Evolutionary conservation across 164 flowering plant species (phyloP).

Genomic region (Warburgia ugandensis): DNA sequence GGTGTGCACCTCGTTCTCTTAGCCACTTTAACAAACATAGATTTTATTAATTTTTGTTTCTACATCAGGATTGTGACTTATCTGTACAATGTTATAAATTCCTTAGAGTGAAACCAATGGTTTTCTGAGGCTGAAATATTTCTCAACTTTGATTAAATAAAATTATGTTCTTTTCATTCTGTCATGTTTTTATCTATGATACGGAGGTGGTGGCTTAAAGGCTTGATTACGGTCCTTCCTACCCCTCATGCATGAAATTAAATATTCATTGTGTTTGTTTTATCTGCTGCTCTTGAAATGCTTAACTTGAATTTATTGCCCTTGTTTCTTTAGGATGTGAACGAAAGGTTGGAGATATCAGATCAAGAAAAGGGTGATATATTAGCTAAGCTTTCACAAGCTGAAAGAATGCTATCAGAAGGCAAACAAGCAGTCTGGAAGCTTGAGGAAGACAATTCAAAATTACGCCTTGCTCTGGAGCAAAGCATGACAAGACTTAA

Average conservation of each 20-base stretch:
- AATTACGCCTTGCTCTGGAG: slow-evolving; percentile 83
- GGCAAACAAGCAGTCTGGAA: slow-evolving; percentile 53
- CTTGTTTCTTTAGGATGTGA: slow-evolving; percentile 47
- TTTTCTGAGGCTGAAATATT: no score
- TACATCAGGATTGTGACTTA: no score
- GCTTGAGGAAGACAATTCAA: slow-evolving; percentile 85
- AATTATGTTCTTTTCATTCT: no score
- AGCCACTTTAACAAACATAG: neutral
- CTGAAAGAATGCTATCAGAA: slow-evolving; percentile 54
- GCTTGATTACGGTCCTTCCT: no score
- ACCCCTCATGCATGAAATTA: no score
- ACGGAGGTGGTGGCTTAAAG: no score
- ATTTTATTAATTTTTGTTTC: no score
- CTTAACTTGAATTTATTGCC: neutral
- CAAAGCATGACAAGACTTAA: slow-evolving; percentile 97
- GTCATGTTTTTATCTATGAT: no score
- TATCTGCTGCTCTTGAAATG: neutral
- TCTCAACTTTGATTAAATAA: no score
- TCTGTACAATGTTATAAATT: no score
- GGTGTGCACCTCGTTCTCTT: slow-evolving; percentile 25
- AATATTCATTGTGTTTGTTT: neutral
- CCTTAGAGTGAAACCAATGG: no score
- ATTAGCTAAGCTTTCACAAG: slow-evolving; percentile 46
- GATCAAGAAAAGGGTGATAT: slow-evolving; percentile 68
- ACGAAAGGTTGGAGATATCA: slow-evolving; percentile 38